These are phyloP conservation scores for Mycocentrospora acerina DNA, from an alignment of 2,329 filamentous ascomycete species.

Conservation along the genomic window DNA sequence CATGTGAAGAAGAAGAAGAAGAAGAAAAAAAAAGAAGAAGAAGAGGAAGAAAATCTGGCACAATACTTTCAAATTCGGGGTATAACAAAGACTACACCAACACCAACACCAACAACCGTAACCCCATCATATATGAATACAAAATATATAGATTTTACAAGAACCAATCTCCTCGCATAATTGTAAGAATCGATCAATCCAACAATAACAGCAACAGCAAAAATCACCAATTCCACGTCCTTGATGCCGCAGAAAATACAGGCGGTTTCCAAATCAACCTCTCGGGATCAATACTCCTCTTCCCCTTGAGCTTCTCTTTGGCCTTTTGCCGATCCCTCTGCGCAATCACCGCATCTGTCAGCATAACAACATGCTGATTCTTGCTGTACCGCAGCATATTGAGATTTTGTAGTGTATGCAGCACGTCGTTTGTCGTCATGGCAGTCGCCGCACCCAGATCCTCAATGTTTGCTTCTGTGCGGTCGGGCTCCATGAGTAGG, in stretches of 20 bases:
- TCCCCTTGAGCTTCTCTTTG: conserved; percentile 77
- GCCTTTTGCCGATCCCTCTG: conserved; percentile 70
- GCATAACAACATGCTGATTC: conserved; percentile 92
- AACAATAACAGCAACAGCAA: no score
- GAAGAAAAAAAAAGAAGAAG: no score
- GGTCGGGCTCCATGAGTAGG: conserved; percentile 64
- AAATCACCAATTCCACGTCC: conserved; percentile 92
- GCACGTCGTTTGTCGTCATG: conserved; percentile 97
- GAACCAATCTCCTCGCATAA: no score
- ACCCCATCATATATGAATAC: no score
- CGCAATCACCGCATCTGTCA: conserved; percentile 78
- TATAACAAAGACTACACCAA: no score
- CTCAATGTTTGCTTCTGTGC: conserved; percentile 79
- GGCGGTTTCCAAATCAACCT: conserved; percentile 94
- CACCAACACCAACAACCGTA: no score
- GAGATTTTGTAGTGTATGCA: conserved; percentile 89
- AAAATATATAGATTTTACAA: no score
- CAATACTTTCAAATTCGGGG: no score
- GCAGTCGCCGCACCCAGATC: conserved; percentile 75
- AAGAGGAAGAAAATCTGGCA: no score
- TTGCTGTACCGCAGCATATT: conserved; percentile 97
- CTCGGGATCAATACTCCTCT: conserved; percentile 73
- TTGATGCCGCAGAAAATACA: conserved; percentile 82
- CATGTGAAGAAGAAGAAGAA: no score
- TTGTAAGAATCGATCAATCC: no score